phyloP scores from a whole-genome alignment of 2,329 filamentous ascomycete genomes.

The Rutstroemia sp. region DNA sequence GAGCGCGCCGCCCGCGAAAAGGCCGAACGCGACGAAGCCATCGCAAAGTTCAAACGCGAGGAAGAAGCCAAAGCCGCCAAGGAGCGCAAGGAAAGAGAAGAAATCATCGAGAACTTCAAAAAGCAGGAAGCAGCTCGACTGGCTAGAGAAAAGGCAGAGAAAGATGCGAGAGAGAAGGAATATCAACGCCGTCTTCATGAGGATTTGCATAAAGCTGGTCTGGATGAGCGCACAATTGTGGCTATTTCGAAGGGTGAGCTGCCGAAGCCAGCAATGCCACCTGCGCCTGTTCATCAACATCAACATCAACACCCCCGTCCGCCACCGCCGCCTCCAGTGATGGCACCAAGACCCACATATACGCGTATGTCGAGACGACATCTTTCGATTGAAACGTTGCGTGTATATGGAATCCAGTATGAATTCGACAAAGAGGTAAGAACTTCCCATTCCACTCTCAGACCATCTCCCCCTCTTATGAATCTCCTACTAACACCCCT shows the following conservation, averaged over 20 bases:
- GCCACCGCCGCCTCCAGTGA: background rate
- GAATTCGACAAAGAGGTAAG: constrained; percentile 38
- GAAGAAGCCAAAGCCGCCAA: constrained; percentile 32
- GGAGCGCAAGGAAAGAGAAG: constrained; percentile 27
- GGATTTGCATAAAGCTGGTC: constrained; percentile 49
- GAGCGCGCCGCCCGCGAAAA: constrained; percentile 21
- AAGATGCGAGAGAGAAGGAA: constrained; percentile 35
- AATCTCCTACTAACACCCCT: background rate
- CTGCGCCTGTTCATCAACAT: background rate
- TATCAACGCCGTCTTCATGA: constrained; percentile 47
- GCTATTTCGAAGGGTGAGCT: constrained; percentile 48
- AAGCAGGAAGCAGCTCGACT: constrained; percentile 33
- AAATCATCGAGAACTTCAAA: constrained; percentile 34
- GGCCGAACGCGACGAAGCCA: background rate
- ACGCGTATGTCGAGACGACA: constrained; percentile 57
- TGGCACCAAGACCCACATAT: constrained; percentile 44
- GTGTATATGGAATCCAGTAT: constrained; percentile 48
- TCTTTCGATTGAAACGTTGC: constrained; percentile 54
- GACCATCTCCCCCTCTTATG: background rate
- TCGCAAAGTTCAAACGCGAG: background rate
- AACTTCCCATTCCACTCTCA: background rate
- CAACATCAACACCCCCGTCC: background rate
- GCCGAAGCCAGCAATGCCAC: background rate
- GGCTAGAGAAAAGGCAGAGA: constrained; percentile 41
- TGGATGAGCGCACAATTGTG: constrained; percentile 51